Conservation (phyloP, 2,329 filamentous ascomycete species). For the Beauveria sp. region DNA sequence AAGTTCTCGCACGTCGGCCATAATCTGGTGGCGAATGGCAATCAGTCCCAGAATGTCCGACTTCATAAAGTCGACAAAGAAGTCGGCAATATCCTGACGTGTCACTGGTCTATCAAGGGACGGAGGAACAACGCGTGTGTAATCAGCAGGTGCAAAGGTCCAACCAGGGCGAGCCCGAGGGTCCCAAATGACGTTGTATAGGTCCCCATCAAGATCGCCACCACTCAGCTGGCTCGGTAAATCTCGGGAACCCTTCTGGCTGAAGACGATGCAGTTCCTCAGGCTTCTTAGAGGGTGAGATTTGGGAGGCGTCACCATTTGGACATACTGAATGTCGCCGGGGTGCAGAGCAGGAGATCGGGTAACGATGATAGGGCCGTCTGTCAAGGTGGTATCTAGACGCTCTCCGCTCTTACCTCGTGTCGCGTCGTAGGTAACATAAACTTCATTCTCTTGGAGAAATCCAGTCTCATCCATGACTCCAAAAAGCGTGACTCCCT, state of each 20-base stretch:
- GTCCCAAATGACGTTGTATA: conserved; percentile 76
- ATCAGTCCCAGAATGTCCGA: conserved; percentile 61
- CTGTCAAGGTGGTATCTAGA: conserved; percentile 22
- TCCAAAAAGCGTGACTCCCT: conserved; percentile 71
- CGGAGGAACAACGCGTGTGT: conserved; percentile 48
- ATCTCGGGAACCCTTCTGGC: conserved; percentile 60
- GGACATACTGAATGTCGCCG: conserved; percentile 65
- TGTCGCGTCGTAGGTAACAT: conserved; percentile 46
- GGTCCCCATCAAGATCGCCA: conserved; percentile 77
- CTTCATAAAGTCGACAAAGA: conserved; percentile 73
- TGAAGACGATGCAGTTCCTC: conserved; percentile 73
- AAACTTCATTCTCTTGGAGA: conserved; percentile 60
- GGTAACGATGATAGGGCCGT: conserved; percentile 54
- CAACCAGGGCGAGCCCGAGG: conserved; percentile 33
- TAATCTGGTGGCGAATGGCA: conserved; percentile 53
- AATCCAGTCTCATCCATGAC: conserved; percentile 74
- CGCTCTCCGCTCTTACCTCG: conserved; percentile 17
- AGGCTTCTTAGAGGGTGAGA: conserved; percentile 54
- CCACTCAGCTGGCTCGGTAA: conserved; percentile 72
- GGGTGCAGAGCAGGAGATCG: conserved; percentile 74
- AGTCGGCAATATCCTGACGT: conserved; percentile 62
- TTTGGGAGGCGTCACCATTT: conserved; percentile 50
- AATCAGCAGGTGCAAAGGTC: conserved; percentile 56
- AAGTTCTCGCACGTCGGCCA: conserved; percentile 47
- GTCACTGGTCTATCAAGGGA: conserved; percentile 54